These are phyloP conservation scores for Mucor saturninus DNA, from an alignment of 371 early-diverging fungal genomes.

Conservation along the genomic window DNA sequence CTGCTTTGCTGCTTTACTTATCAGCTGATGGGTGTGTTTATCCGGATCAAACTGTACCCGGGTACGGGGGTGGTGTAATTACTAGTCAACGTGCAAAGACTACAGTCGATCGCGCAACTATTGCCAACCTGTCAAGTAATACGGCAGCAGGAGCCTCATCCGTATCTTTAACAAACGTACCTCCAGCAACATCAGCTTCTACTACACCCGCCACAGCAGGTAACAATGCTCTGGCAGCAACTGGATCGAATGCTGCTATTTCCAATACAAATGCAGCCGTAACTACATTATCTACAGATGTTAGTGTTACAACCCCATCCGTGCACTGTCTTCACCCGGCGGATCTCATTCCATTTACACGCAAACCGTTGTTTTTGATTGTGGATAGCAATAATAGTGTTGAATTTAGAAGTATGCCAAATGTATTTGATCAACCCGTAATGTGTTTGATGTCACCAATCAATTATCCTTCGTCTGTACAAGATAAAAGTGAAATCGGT, in stretches of 20 bases:
- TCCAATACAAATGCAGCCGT: neutral
- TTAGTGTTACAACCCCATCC: slow-evolving; percentile 27
- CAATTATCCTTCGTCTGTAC: slow-evolving; percentile 81
- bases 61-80: slow-evolving; percentile 76
- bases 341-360: slow-evolving; percentile 90
- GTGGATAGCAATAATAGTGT: slow-evolving; percentile 87
- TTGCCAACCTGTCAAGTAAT: neutral
- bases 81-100: slow-evolving; percentile 51
- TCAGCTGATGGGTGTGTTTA: slow-evolving; percentile 86
- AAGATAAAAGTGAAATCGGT: slow-evolving; percentile 83
- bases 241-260: neutral
- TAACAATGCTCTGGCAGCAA: neutral
- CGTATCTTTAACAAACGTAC: slow-evolving; percentile 7
- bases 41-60: slow-evolving; percentile 42
- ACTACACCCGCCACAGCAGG: neutral
- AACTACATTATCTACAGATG: neutral
- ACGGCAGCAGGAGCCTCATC: slow-evolving; percentile 4
- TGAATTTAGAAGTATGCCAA: slow-evolving; percentile 79
- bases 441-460: slow-evolving; percentile 90
- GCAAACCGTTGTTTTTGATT: slow-evolving; percentile 92
- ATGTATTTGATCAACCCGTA: slow-evolving; percentile 86
- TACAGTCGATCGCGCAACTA: slow-evolving; percentile 17
- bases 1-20: slow-evolving; percentile 84
- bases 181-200: slow-evolving; percentile 3
- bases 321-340: slow-evolving; percentile 85